Evolutionary conservation across 2,329 filamentous ascomycete species (phyloP).

Genomic region (Fusarium pilosicola): DNA sequence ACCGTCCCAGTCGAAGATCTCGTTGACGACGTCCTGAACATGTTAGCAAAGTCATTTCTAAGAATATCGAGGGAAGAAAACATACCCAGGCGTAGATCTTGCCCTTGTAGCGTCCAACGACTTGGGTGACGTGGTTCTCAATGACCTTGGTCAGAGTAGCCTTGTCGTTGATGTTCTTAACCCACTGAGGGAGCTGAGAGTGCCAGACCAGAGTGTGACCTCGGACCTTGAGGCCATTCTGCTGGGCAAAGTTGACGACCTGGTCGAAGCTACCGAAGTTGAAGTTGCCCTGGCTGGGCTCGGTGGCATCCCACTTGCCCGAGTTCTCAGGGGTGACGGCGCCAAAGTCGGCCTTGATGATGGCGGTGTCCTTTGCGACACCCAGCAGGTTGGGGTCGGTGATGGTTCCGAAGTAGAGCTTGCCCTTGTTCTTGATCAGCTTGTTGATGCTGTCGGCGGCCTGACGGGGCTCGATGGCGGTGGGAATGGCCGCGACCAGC

Average conservation of each 20-base stretch:
- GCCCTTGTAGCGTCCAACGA: constrained; percentile 69
- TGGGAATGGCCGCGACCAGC: constrained; percentile 26
- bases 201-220: constrained; percentile 76
- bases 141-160: constrained; percentile 64
- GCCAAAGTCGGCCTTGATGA: constrained; percentile 70
- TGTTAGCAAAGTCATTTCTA: constrained; percentile 36
- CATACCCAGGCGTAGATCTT: constrained; percentile 56
- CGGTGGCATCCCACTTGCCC: constrained; percentile 72
- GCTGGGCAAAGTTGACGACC: constrained; percentile 66
- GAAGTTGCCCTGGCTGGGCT: constrained; percentile 57
- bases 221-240: constrained; percentile 64
- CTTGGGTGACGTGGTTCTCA: constrained; percentile 66
- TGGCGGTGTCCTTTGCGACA: constrained; percentile 51
- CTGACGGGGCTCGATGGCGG: constrained; percentile 17
- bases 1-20: constrained; percentile 72
- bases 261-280: constrained; percentile 67
- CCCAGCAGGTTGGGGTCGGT: constrained; percentile 64
- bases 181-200: constrained; percentile 69
- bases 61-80: fast-evolving
- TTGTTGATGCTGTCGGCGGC: constrained; percentile 11
- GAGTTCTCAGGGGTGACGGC: constrained; percentile 75
- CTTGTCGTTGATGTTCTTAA: constrained; percentile 64
- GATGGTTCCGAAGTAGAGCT: constrained; percentile 71
- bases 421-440: constrained; percentile 64
- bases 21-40: constrained; percentile 67